Base-by-base conservation (phyloP, 371 early-diverging fungal genomes). In the Mucor racemosus region DNA sequence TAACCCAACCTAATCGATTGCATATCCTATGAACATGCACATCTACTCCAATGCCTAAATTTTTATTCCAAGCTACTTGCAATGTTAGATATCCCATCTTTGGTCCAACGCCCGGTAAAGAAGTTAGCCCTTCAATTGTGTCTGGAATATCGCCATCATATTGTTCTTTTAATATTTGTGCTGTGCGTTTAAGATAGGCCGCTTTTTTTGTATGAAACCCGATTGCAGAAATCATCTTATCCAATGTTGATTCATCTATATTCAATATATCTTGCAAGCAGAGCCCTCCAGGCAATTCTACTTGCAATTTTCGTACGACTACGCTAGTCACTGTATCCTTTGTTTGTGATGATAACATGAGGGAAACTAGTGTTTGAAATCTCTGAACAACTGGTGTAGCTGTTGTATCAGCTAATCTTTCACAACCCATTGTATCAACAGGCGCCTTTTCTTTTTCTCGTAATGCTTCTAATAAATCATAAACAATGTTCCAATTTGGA, bases 21-120 rank as follows among this genome's bases (percentile, higher is more conserved):
- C 89, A 68, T 39, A 99, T 99, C 40, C 99, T 89, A 79, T 98
- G 96, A 10, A 99, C 99, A 80, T 99, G 99, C 0, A 94, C 93
- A 79, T 99, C 99, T n/a, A 99, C 99, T 11, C 98, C 97, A 76
- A 99, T 98, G 2, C 99, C 99, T 13, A 85, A 73, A 67, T 90
- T 92, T 60, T 84, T 91, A 62, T 91, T 85, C 97, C 97, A 97
- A 15, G 95, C 97, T 19, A 73, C 75, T 60, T 97, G 96, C 70
- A 98, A 79, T 0, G 93, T 85, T 68, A 97, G 66, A 64, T 93
- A 92, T 0, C 44, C 90, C 96, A 99, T 99, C 72, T 99, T 99
- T 3, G 97, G 97, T 1, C 99, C 99, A n/a, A 99, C 92, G 4
- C 99, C 99, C 0, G 98, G 98, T 48, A 99, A 75, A 39, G 80